Evolutionary conservation across 305 asterid genomes (phyloP), one percentile per base, ranked within the genome.

Genomic region (Fraxinus baroniana): DNA sequence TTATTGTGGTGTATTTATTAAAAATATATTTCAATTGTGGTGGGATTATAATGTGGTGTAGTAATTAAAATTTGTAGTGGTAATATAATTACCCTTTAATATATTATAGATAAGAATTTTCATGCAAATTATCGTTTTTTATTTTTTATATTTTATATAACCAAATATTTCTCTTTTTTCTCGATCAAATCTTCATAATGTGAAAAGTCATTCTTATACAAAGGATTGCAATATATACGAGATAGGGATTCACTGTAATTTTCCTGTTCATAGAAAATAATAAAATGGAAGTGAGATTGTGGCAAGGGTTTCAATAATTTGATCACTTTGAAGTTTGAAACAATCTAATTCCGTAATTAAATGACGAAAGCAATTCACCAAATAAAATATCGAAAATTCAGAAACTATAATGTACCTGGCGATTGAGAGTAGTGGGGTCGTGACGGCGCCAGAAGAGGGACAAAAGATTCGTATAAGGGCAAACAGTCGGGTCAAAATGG

Each of bases 371-470:
- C 3, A 57, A 18, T 1, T 1, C 18, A 66, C 1, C 4, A 76
- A 15, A 49, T 20, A 66, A 49, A 55, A 28, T 12, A 7, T n/a
- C 13, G 72, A 86, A 52, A 75, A 9, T 39, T 10, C 41, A 30
- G 35, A 70, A 37, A 39, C 15, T 35, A 35, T 28, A 22, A 7
- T 12, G 33, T 46, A 91, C 97, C 95, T 94, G 98, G 76, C 98
- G 94, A 89, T 91, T 93, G 72, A 89, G 92, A 32, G 94, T 83
- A 18, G 97, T 91, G 72, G 97, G 98, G 62, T 94, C 84, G 76
- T 93, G 96, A 66, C 92, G 92, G 0, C 86, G 84, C 98, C 98
- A 94, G 86, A 94, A 94, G 3, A 93, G 92, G 74, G 91, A 85
- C 44, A 94, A 94, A 78, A 94, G 74, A 33, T 85, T 88, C 15